phyloP scores from a whole-genome alignment of 495 filamentous ascomycete species.

The Xylaria castorea region DNA sequence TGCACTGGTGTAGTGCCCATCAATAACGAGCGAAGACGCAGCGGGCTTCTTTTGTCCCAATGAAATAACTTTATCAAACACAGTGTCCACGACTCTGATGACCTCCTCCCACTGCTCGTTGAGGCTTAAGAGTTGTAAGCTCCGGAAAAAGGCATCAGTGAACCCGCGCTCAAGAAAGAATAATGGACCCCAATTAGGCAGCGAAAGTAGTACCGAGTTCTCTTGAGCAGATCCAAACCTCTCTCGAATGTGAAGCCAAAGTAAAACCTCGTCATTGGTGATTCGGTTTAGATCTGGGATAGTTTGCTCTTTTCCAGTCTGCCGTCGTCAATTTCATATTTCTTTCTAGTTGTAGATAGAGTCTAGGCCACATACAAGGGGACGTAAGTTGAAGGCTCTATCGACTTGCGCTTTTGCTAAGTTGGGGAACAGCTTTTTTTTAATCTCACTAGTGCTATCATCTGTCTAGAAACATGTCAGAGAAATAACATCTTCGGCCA shows the following conservation, averaged over 20 bases:
- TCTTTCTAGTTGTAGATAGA: neutral
- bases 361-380: constrained; percentile 37
- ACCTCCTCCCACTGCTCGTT: constrained; percentile 29
- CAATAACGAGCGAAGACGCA: too few relatives aligned
- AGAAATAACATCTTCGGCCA: neutral
- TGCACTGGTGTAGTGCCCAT: neutral
- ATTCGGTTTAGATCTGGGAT: neutral
- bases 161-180: constrained; percentile 34
- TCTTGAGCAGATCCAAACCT: constrained; percentile 30
- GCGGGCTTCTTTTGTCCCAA: neutral
- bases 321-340: neutral
- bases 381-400: constrained; percentile 49
- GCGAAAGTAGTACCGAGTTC: constrained; percentile 30
- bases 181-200: constrained; percentile 30
- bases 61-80: constrained; percentile 30
- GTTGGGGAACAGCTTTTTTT: constrained; percentile 49
- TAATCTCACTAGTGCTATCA: constrained; percentile 44
- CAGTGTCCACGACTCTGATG: constrained; percentile 18
- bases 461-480: constrained; percentile 45
- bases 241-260: constrained; percentile 35
- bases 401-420: constrained; percentile 51
- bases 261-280: constrained; percentile 26
- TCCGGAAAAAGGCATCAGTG: constrained; percentile 20
- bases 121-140: constrained; percentile 25
- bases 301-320: constrained; percentile 8